phyloP scores from a whole-genome alignment of 768 basidiomycete species.

The Amanita thiersii region DNA sequence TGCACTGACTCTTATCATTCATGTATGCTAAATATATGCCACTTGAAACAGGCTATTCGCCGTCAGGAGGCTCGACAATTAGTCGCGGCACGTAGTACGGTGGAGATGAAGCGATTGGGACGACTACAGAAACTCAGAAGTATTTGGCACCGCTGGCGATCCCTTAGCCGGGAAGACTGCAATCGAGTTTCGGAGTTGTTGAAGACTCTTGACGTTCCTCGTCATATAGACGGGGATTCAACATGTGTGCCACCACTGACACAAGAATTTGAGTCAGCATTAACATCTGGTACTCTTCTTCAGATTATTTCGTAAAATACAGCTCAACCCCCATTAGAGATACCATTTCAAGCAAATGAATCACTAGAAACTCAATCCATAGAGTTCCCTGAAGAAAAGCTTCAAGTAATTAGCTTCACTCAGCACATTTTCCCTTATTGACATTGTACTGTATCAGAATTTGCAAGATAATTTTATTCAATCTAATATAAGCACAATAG shows the following conservation, averaged over 20 bases:
- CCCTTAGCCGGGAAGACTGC: conserved; percentile 16
- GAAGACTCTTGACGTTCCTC: not conserved
- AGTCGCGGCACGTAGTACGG: conserved; percentile 39
- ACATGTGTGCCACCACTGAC: not conserved
- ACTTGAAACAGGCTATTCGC: conserved; percentile 38
- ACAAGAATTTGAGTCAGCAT: not conserved
- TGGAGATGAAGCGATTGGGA: conserved; percentile 51
- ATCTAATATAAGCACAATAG: too few species aligned
- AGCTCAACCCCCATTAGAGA: too few species aligned
- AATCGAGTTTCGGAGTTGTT: conserved; percentile 2
- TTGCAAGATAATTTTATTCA: too few species aligned
- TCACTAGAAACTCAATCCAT: too few species aligned
- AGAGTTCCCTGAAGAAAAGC: too few species aligned
- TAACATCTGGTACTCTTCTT: not conserved
- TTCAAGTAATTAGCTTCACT: too few species aligned
- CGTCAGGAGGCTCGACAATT: conserved; percentile 42
- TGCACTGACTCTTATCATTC: not conserved
- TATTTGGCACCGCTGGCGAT: conserved; percentile 29
- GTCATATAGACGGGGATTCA: not conserved
- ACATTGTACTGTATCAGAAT: too few species aligned
- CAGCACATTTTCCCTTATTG: too few species aligned
- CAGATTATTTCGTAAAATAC: too few species aligned
- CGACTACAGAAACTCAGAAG: conserved; percentile 39
- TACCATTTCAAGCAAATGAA: too few species aligned
- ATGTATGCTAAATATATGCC: conserved; percentile 4